Evolutionary conservation across 73 alveolate species (phyloP).

Genomic region (Tetrahymena borealis): DNA sequence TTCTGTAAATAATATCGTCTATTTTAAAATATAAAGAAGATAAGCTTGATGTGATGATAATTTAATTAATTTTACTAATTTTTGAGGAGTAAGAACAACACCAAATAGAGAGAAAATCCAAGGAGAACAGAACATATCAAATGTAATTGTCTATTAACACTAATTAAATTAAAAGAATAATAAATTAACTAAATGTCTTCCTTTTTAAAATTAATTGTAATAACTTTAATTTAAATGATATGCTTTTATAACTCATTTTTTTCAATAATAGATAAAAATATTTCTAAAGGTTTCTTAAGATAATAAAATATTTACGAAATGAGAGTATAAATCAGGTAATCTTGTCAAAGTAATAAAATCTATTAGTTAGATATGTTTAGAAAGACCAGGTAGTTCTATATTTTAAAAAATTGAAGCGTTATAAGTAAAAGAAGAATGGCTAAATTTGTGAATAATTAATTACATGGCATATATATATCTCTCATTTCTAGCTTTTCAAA

Average conservation of each 20-base stretch:
- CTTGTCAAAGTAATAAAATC: background rate
- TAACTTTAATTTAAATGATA: too few species aligned
- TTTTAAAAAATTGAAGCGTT: background rate
- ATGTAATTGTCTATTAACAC: background rate
- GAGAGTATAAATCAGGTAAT: background rate
- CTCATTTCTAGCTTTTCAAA: background rate
- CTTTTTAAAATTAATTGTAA: background rate
- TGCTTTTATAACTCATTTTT: too few species aligned
- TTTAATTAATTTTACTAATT: background rate
- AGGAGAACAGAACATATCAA: background rate
- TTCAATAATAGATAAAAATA: too few species aligned
- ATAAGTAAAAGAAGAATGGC: background rate
- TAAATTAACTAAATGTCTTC: background rate
- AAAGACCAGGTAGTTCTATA: background rate
- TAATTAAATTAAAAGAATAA: background rate
- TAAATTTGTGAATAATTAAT: background rate
- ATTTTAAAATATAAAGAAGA: background rate
- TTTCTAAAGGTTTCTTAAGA: too few species aligned
- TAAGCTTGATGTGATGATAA: background rate
- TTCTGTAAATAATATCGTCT: background rate
- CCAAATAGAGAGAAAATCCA: background rate
- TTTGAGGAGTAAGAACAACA: background rate
- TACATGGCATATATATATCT: background rate
- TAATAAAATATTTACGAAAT: background rate
- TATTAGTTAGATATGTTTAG: background rate